Percentiles rank a stretch among this genome's conserved stretches.
phyloP scores from a whole-genome alignment of 768 basidiomycete genomes.

The Lactarius quietus region DNA sequence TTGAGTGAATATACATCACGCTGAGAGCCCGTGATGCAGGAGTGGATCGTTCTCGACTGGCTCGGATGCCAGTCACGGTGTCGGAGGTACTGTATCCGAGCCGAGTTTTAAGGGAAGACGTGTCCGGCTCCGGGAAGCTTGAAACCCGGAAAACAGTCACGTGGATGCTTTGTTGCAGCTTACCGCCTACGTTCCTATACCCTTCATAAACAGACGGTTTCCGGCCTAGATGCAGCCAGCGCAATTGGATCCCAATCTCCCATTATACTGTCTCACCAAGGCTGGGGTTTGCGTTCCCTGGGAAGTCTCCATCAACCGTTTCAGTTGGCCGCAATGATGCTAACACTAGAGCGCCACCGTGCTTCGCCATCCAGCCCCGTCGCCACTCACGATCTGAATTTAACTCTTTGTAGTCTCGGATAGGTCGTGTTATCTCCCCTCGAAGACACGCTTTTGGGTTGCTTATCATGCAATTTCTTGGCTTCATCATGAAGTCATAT shows the following conservation, averaged over 20 bases:
- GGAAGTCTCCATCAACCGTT: background rate
- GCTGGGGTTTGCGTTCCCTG: background rate
- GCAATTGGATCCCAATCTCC: background rate
- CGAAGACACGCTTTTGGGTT: background rate
- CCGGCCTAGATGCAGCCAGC: no score
- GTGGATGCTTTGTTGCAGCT: background rate
- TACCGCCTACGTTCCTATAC: no score
- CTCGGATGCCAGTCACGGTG: no score
- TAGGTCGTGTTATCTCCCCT: background rate
- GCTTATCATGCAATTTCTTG: background rate
- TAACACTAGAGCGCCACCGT: background rate
- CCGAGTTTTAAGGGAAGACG: background rate
- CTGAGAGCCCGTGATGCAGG: background rate
- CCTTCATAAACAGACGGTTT: no score
- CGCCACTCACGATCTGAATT: background rate
- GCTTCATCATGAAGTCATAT: background rate
- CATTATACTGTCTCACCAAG: background rate
- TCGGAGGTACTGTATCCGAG: no score
- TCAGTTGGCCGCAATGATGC: background rate
- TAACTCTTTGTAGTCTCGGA: background rate
- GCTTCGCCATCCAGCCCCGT: background rate
- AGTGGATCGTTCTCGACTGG: background rate
- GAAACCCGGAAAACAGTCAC: background rate
- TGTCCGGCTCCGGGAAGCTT: background rate
- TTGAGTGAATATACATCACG: background rate